Base-by-base conservation (phyloP, 2,329 filamentous ascomycete genomes). In the Talaromyces sp. region DNA sequence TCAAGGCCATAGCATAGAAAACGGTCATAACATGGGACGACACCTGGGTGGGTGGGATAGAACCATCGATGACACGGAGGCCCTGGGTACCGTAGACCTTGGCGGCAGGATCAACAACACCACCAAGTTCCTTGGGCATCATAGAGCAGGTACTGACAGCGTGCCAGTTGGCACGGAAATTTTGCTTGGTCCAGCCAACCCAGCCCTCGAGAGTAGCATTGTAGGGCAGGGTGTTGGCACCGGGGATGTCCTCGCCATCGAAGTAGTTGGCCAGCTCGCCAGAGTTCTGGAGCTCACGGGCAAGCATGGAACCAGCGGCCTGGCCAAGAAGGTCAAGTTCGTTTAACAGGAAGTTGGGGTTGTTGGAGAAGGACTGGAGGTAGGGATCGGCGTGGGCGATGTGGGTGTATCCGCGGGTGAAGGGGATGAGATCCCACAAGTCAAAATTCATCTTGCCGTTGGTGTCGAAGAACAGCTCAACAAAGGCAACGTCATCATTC, bases 31-130 rank as follows among this genome's bases (percentile, higher is more conserved):
- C 67, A 51, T 73, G 70, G 6, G 68, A 62, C 21, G 70, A 72
- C 4, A 72, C 58, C 52, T 73, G 70, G 19, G 69, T 71, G 2
- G 74, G 73, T 14, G 70, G 68, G 13, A 73, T 69, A 50, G 72
- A 75, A 8, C 73, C 72, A 60, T 77, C 74, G 27, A 75, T 66
- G 1, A 77, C 73, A 10, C 74, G 68, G 11, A 76, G 68, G 4
- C 68, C 65, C n/a, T 69, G 38, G 1, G 70, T 67, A 14, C 68
- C 73, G 57, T 74, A 73, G 6, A 72, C 70, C 57, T 59, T 68
- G 26, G 68, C 67, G 19, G 63, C 64, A 19, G 63, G 43, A 57
- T 73, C 70, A 1, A 76, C 69, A 17, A 74, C 71, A 35, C 72
- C 73, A n/a, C 69, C 71, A 26, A 70, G 35, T 26, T 71, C 70